Evolutionary conservation across 768 basidiomycete species (phyloP).

Genomic region (Cyclocybe aegerita): DNA sequence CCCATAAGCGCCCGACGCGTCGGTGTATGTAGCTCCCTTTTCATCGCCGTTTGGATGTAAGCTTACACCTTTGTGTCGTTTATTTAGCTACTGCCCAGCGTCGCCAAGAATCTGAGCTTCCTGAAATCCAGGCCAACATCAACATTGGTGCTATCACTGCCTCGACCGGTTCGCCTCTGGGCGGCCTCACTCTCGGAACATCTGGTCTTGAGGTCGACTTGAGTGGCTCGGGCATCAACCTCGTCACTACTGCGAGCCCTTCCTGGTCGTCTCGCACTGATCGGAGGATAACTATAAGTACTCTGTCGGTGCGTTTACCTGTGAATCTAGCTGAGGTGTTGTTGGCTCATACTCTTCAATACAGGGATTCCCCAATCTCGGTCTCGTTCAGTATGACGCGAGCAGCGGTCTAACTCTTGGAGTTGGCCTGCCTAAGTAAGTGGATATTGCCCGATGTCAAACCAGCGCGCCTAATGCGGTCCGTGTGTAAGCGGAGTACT

Average conservation of each 20-base stretch:
- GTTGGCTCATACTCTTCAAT: not conserved
- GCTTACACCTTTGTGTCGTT: not conserved
- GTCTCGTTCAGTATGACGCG: too few relatives aligned
- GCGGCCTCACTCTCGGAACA: not conserved
- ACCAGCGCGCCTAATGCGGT: too few relatives aligned
- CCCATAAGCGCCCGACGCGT: conserved; percentile 2
- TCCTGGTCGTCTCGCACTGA: not conserved
- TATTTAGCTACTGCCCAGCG: conserved; percentile 2
- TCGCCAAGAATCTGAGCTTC: not conserved
- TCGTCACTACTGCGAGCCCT: not conserved
- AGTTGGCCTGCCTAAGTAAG: too few relatives aligned
- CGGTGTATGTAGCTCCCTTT: not conserved
- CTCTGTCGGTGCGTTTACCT: not conserved
- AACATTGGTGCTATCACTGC: not conserved
- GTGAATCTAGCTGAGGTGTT: not conserved
- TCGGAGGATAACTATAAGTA: not conserved
- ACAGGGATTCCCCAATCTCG: not conserved
- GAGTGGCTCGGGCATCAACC: not conserved
- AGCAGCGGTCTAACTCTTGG: too few relatives aligned
- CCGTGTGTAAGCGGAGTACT: not conserved
- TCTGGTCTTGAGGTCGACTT: not conserved
- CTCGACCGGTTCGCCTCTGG: conserved; percentile 1
- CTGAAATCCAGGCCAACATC: not conserved
- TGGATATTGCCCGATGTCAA: too few relatives aligned
- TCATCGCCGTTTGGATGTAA: not conserved